These are phyloP conservation scores for Bryum argenteum DNA, from an alignment of 225 moss, liverwort and hornwort species.

Conservation along the genomic window DNA sequence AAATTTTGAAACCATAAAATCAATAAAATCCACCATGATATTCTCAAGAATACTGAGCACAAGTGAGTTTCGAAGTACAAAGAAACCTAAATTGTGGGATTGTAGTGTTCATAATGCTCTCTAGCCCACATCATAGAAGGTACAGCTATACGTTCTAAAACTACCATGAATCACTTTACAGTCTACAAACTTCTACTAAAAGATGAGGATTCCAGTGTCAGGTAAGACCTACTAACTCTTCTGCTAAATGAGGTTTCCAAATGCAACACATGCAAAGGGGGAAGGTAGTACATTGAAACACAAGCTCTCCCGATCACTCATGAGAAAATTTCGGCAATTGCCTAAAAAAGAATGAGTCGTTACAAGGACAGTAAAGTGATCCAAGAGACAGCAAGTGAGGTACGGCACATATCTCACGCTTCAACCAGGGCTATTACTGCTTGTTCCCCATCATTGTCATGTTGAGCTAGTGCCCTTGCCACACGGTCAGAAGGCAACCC, in stretches of 20 bases:
- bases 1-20: no score
- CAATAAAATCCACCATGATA: no score
- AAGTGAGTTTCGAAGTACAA: no score
- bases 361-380: constrained; percentile 17
- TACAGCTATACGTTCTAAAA: no score
- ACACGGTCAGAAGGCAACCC: constrained; percentile 77
- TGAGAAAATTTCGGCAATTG: constrained; percentile 31
- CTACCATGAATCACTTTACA: constrained; percentile 15
- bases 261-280: constrained; percentile 24
- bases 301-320: constrained; percentile 22
- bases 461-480: constrained; percentile 74
- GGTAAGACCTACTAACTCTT: constrained; percentile 11
- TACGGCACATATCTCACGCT: constrained; percentile 25
- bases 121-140: no score
- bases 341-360: constrained; percentile 21
- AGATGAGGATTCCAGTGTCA: constrained; percentile 24
- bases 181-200: constrained; percentile 29
- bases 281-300: background rate
- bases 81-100: no score
- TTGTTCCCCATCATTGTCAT: constrained; percentile 82
- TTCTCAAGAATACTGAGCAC: no score
- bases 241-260: constrained; percentile 31
- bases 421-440: constrained; percentile 77
- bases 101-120: no score
- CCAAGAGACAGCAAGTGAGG: constrained; percentile 3